phyloP scores from a whole-genome alignment of 805 yeast species.

The Saccharomycopsis malanga region DNA sequence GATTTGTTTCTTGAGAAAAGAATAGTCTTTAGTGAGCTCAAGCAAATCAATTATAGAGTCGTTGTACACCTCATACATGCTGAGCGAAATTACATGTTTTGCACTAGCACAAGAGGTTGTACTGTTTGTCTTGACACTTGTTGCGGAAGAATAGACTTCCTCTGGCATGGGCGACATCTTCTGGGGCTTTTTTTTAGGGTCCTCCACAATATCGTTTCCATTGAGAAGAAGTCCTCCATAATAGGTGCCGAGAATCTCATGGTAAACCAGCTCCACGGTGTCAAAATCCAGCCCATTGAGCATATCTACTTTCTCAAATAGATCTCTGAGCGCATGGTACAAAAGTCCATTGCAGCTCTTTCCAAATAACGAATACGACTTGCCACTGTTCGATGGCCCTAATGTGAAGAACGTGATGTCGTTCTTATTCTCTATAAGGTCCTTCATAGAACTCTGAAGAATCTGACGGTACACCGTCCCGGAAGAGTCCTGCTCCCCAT shows the following conservation, averaged over 20 bases:
- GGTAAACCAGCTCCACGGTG: background rate
- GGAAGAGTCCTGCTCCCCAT: background rate
- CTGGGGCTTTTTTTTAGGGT: constrained; percentile 1
- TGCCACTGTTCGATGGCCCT: constrained; percentile 51
- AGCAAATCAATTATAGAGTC: constrained; percentile 38
- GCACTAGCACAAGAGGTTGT: background rate
- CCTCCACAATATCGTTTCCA: constrained; percentile 22
- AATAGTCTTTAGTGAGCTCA: constrained; percentile 15
- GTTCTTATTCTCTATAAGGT: constrained; percentile 14
- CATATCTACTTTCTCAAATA: constrained; percentile 26
- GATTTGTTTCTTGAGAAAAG: constrained; percentile 24
- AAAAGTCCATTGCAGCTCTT: constrained; percentile 30
- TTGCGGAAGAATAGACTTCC: constrained; percentile 5
- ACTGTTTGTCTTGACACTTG: background rate
- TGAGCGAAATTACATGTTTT: constrained; percentile 36
- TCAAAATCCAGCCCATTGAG: constrained; percentile 1
- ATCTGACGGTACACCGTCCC: background rate
- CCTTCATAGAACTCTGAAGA: constrained; percentile 1
- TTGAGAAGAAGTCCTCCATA: constrained; percentile 20
- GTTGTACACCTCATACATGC: constrained; percentile 47
- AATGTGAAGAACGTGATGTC: constrained; percentile 42
- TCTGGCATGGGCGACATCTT: constrained; percentile 22
- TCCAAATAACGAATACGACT: constrained; percentile 35
- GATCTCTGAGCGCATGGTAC: constrained; percentile 31
- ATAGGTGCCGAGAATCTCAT: constrained; percentile 19